A percentile compares a stretch with the other conserved stretches of the same genome.
Evolutionary conservation across 148 eudicot species (phyloP).

Genomic region (Salicornia ramosissima): DNA sequence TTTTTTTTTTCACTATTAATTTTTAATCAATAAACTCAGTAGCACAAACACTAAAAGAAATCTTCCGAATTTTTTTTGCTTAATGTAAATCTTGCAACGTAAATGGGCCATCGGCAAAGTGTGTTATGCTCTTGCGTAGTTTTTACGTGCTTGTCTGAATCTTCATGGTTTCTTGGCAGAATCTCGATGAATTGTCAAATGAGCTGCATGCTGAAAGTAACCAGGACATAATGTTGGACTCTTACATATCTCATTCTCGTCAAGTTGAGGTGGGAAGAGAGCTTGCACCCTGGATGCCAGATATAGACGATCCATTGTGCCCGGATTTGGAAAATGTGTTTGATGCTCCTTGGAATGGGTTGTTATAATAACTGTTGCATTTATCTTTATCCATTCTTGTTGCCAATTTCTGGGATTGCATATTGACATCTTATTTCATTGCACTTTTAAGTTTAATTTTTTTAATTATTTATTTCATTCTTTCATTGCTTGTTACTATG

Average conservation of each 20-base stretch:
- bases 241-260: constrained; percentile 74
- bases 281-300: constrained; percentile 89
- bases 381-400: background rate
- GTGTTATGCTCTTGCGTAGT: background rate
- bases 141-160: background rate
- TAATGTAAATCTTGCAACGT: too few species aligned
- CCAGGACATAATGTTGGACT: constrained; percentile 80
- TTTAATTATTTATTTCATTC: too few species aligned
- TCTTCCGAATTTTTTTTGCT: too few species aligned
- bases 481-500: too few species aligned
- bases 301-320: constrained; percentile 57
- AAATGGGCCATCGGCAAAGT: too few species aligned
- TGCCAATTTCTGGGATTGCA: background rate
- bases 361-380: constrained; percentile 29
- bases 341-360: constrained; percentile 78
- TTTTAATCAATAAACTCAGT: too few species aligned
- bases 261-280: constrained; percentile 68
- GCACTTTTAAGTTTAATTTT: too few species aligned
- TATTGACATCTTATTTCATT: background rate
- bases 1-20: too few species aligned
- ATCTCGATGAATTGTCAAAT: constrained; percentile 56
- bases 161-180: constrained; percentile 41
- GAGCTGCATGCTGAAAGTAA: constrained; percentile 53
- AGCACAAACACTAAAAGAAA: too few species aligned
- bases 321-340: constrained; percentile 78